These are phyloP conservation scores for Xylaria sp. DNA, from an alignment of 2,329 filamentous ascomycete genomes.

Conservation along the genomic window DNA sequence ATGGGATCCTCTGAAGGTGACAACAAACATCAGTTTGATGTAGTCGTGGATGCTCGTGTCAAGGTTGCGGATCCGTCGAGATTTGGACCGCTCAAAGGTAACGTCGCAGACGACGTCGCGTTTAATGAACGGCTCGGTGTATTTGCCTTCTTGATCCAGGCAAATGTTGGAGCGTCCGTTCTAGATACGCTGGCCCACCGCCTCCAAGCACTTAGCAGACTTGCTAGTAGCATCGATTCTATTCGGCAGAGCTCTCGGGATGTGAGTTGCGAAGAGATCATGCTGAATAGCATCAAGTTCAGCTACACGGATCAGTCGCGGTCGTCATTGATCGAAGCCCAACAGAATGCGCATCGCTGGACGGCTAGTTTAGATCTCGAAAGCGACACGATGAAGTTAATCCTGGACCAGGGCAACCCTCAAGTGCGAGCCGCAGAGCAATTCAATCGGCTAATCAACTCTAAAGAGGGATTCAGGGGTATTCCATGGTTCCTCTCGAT, in stretches of 20 bases:
- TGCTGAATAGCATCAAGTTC: slow-evolving; percentile 60
- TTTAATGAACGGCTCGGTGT: slow-evolving; percentile 56
- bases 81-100: slow-evolving; percentile 50
- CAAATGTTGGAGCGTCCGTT: slow-evolving; percentile 53
- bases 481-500: slow-evolving; percentile 51
- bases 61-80: slow-evolving; percentile 48
- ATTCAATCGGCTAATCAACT: slow-evolving; percentile 46
- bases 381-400: slow-evolving; percentile 49
- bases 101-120: slow-evolving; percentile 55
- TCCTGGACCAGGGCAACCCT: slow-evolving; percentile 58
- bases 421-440: slow-evolving; percentile 59
- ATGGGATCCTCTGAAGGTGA: slow-evolving; percentile 6
- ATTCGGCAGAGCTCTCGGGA: slow-evolving; percentile 52
- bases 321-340: slow-evolving; percentile 17
- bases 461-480: slow-evolving; percentile 42
- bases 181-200: slow-evolving; percentile 54
- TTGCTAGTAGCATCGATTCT: slow-evolving; percentile 65
- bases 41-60: slow-evolving; percentile 50
- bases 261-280: slow-evolving; percentile 54
- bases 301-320: slow-evolving; percentile 49
- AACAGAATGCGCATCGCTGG: slow-evolving; percentile 35
- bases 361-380: slow-evolving; percentile 55
- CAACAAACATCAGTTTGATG: slow-evolving; percentile 31
- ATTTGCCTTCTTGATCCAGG: slow-evolving; percentile 57
- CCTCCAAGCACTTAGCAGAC: slow-evolving; percentile 61